Base-by-base conservation (phyloP, 306 rosid species). In the Prinsepia uniflora region DNA sequence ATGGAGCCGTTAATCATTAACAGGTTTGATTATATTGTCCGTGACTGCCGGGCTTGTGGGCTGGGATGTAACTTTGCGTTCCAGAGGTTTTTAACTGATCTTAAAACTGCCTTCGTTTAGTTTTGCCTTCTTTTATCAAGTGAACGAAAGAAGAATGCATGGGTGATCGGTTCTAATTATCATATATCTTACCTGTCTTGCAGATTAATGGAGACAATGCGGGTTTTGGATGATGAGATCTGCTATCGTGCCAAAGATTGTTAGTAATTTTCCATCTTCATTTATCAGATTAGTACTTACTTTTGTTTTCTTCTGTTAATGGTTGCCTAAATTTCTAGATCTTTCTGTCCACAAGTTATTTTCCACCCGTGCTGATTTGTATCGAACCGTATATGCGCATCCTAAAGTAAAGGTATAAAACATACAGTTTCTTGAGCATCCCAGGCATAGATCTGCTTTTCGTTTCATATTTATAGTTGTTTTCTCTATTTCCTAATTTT, bases 11-110 rank as follows among this genome's bases (percentile, higher is more conserved):
- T 64, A 67, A 71, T 73, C 79, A 66, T 74, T 72, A 61, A 39
- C 85, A 94, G 98, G 86, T 94, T 94, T 83, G 98, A 94, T 81
- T 94, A 94, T 79, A 90, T 90, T 75, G 75, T 65, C 46, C 98
- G 98, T 67, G 98, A 94, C 67, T 83, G 88, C 70, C 89, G 98
- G 68, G 97, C 97, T 72, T 88, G 97, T 81, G 98, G 92, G 73
- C 84, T 90, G 7, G 97, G 98, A 34, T 86, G 90, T 84, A 94
- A 86, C 85, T 94, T 94, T 82, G 86, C 86, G 63, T 94, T 81
- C 86, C 86, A 77, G 75, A 90, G 98, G 98, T 94, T 72, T 50
- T 55, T 53, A 9, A 11, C 41, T 50, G 47, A n/a, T 48, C 60
- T 36, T 3, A 36, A 49, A 56, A 30, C 34, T 30, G 6, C 0